Base-by-base conservation (phyloP, 768 basidiomycete species). In the Coprinopsis strossmayeri region DNA sequence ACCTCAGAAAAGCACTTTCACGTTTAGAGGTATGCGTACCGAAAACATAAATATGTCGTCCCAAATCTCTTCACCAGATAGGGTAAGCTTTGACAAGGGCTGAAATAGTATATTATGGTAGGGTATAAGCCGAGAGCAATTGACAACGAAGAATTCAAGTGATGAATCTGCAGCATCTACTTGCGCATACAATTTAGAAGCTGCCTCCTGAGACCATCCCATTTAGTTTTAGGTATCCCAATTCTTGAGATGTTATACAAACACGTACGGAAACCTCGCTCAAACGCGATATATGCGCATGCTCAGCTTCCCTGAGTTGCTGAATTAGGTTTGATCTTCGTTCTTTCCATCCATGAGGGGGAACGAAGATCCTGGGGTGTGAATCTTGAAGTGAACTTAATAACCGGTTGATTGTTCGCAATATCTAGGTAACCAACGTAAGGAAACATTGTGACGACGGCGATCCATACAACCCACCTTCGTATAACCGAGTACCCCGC, bases 381-480 rank as follows among this genome's bases (percentile, higher is more conserved):
- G 60, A 58, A 9, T 60, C 66, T 55, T 71, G 62, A 25, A 73
- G 56, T 0, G 68, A 60, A 11, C 54, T 25, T 0, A 71, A 54
- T 11, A 71, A 49, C 7, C 69, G 61, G 35, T 65, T 59, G 7
- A 70, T 60, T 0, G 67, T 66, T 51, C 61, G 63, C 2, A 71
- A 47, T 13, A 71, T 63, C 70, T 70, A 37, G n/a, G n/a, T n/a
- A n/a, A n/a, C n/a, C n/a, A n/a, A n/a, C n/a, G n/a, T n/a, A n/a
- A n/a, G n/a, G n/a, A n/a, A n/a, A n/a, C n/a, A n/a, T n/a, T n/a
- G n/a, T n/a, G n/a, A n/a, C n/a, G n/a, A n/a, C n/a, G n/a, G n/a
- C n/a, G n/a, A n/a, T n/a, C n/a, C n/a, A n/a, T n/a, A n/a, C n/a
- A 1, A 53, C 61, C 20, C 52, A 70, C 69, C 59, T 66, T 70